Base-by-base conservation (phyloP, 768 basidiomycete genomes). In the Pleurotus platypus region DNA sequence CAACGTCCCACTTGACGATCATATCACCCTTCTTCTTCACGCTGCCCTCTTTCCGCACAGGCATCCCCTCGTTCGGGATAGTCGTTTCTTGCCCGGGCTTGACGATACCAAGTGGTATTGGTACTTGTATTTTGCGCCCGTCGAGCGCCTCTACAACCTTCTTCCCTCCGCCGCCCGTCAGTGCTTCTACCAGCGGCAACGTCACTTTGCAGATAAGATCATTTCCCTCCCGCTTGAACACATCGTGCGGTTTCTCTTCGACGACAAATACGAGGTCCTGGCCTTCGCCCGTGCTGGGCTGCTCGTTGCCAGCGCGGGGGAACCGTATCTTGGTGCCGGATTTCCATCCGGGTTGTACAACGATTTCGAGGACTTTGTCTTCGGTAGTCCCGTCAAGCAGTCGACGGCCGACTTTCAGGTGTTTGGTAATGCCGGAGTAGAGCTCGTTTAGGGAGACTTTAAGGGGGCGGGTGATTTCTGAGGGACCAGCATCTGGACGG, bases 181-280 rank as follows among this genome's bases (percentile, higher is more conserved):
- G 74, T 1, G 95, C 94, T 30, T 97, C 92, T 20, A 93, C 84
- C 1, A 98, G 81, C 11, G 92, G 79, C 54, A 98, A 73, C 60
- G 79, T 75, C 42, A 89, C 56, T 16, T 68, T 76, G 57, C 80
- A 79, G 45, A 81, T 66, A 46, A 98, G 81, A 68, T 97, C 86
- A 72, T 96, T 90, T 30, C 89, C 92, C 6, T 90, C 86, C 20
- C 95, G 81, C 58, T 75, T 80, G 71, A 92, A 97, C 15, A 77
- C 69, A 0, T 79, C 70, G 70, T 98, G 92, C 7, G 88, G 86
- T 72, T 96, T 98, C 73, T 98, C 94, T 70, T 97, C 95, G n/a
- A 97, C 84, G 47, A 96, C 84, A 67, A 99, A 98, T 30, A 94
- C 94, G n/a, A 99, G 80, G 68, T 95, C 92, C 65, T 94, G 93